phyloP scores from a whole-genome alignment of 2,329 filamentous ascomycete genomes.

The Lachnellula arida region DNA sequence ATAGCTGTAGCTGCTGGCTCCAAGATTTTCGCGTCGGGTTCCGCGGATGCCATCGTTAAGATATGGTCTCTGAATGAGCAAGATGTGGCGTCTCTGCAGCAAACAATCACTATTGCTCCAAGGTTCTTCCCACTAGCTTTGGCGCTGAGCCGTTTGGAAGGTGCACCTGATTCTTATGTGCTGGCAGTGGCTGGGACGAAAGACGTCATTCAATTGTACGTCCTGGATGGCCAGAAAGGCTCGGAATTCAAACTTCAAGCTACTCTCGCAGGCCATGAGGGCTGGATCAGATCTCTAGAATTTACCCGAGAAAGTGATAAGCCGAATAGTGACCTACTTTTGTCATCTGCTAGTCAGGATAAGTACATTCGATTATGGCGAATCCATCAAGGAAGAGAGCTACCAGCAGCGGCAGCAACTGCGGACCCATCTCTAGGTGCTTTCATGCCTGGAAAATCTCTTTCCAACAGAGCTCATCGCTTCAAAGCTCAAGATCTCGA shows the following conservation, averaged over 20 bases:
- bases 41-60: conserved; percentile 68
- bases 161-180: conserved; percentile 48
- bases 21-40: conserved; percentile 66
- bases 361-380: conserved; percentile 96
- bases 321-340: conserved; percentile 61
- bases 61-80: conserved; percentile 60
- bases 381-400: conserved; percentile 64
- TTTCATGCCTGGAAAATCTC: conserved; percentile 61
- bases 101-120: conserved; percentile 68
- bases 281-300: conserved; percentile 84
- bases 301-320: conserved; percentile 61
- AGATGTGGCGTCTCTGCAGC: conserved; percentile 49
- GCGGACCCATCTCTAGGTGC: conserved; percentile 54
- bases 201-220: conserved; percentile 75
- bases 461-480: conserved; percentile 85
- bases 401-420: conserved; percentile 52
- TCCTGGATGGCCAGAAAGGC: conserved; percentile 42
- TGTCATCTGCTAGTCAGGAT: conserved; percentile 94
- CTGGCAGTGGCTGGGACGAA: conserved; percentile 85
- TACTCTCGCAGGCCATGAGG: conserved; percentile 83
- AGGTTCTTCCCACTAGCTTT: conserved; percentile 79
- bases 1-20: conserved; percentile 40
- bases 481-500: conserved; percentile 57
- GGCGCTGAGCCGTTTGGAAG: conserved; percentile 59
- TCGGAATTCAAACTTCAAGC: conserved; percentile 65